A percentile compares a stretch with the other conserved stretches of the same genome.
These are phyloP conservation scores for Gossypium davidsonii DNA, from an alignment of 441 rosid species.

Conservation along the genomic window DNA sequence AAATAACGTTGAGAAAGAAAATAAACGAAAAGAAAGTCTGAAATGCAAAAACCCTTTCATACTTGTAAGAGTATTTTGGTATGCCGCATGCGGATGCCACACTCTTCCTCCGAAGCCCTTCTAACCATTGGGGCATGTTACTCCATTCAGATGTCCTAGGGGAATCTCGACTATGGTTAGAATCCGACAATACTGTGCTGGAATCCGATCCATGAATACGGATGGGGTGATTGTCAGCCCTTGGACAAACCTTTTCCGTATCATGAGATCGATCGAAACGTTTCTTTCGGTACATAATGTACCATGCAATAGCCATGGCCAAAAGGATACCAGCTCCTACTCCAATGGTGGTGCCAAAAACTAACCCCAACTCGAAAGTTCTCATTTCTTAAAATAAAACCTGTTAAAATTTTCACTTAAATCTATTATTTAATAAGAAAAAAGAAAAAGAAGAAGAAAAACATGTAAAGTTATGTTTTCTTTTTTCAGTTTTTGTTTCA, in stretches of 20 bases:
- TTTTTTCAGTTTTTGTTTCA: not conserved
- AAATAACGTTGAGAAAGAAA: not conserved
- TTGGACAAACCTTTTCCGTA: not conserved
- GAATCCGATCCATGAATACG: constrained; percentile 44
- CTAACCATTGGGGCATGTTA: constrained; percentile 44
- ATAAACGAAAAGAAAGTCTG: not conserved
- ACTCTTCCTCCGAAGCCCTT: constrained; percentile 43
- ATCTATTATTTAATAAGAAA: no score
- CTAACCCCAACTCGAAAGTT: not conserved
- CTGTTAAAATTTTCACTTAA: not conserved
- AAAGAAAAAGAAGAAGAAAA: not conserved
- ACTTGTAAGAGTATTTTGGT: constrained; percentile 65
- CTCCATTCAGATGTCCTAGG: constrained; percentile 42
- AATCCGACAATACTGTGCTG: constrained; percentile 44
- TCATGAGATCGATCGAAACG: not conserved
- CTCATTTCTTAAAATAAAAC: not conserved
- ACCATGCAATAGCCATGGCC: not conserved
- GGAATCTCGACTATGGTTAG: constrained; percentile 50
- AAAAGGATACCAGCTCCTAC: not conserved
- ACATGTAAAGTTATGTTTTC: not conserved
- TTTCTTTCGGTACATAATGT: not conserved
- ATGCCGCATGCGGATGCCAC: constrained; percentile 50
- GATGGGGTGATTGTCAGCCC: not conserved
- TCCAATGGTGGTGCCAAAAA: not conserved
- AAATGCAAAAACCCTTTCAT: not conserved